These are phyloP conservation scores for Backusella psychrophila DNA, from an alignment of 192 early-diverging fungal genomes.

Conservation along the genomic window DNA sequence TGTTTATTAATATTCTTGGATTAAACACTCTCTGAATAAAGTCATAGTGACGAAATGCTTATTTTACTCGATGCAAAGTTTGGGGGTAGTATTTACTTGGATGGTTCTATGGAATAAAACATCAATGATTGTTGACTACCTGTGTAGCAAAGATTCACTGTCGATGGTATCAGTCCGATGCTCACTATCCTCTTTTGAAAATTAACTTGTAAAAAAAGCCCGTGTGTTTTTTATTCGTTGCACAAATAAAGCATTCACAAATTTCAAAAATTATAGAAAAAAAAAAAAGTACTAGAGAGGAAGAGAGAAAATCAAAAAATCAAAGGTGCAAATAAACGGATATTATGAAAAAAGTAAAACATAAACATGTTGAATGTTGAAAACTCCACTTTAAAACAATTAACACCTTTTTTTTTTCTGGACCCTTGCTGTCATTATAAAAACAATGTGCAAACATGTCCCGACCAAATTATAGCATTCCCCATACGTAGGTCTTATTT, in stretches of 20 bases:
- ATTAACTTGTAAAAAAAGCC: background rate
- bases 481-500: background rate
- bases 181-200: background rate
- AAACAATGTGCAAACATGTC: background rate
- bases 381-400: background rate
- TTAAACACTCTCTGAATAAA: background rate
- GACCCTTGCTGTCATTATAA: background rate
- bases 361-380: background rate
- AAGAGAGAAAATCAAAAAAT: background rate
- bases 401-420: background rate
- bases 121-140: background rate
- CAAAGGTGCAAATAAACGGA: background rate
- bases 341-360: background rate
- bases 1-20: background rate
- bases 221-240: conserved; percentile 4
- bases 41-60: background rate
- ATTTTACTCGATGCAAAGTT: background rate
- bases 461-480: background rate
- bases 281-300: background rate
- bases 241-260: background rate
- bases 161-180: background rate
- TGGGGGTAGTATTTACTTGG: background rate
- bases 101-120: background rate
- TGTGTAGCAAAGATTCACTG: background rate
- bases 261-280: background rate